phyloP scores from a whole-genome alignment of 2,329 filamentous ascomycete genomes.

The Claviceps humidiphila region DNA sequence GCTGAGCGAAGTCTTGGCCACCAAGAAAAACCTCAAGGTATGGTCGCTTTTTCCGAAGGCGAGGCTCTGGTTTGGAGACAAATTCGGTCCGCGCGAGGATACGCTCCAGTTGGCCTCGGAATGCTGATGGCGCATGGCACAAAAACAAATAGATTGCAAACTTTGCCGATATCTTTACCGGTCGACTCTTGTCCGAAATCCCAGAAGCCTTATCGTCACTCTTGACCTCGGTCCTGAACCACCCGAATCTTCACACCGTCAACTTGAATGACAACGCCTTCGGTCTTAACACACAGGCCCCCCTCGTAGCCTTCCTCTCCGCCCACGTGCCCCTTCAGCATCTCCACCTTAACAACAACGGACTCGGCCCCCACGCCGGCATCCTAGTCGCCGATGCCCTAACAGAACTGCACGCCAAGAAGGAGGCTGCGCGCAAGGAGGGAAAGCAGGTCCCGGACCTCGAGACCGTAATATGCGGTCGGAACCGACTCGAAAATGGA shows the following conservation, averaged over 20 bases:
- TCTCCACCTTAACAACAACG: conserved; percentile 96
- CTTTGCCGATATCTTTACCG: conserved; percentile 95
- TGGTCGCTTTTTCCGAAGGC: conserved; percentile 8
- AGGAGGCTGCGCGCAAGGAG: conserved; percentile 60
- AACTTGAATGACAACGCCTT: conserved; percentile 98
- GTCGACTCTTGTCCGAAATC: conserved; percentile 84
- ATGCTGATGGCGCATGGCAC: neutral
- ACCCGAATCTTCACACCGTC: conserved; percentile 76
- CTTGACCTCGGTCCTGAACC: conserved; percentile 73
- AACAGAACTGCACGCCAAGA: conserved; percentile 68
- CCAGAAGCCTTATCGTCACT: conserved; percentile 77
- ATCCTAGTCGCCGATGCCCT: conserved; percentile 82
- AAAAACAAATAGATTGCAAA: conserved; percentile 51
- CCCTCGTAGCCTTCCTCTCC: conserved; percentile 81
- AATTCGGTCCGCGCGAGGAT: no score
- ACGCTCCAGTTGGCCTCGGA: no score
- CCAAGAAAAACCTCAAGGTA: conserved; percentile 72
- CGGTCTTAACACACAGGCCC: conserved; percentile 85
- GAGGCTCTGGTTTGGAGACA: neutral
- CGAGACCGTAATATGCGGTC: conserved; percentile 93
- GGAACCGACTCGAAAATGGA: conserved; percentile 89
- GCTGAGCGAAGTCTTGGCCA: conserved; percentile 69
- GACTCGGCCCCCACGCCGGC: conserved; percentile 81
- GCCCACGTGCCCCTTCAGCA: conserved; percentile 83
- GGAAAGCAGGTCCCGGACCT: conserved; percentile 66